Evolutionary conservation across 345 rosid genomes (phyloP).

Genomic region (Gossypium thurberi): DNA sequence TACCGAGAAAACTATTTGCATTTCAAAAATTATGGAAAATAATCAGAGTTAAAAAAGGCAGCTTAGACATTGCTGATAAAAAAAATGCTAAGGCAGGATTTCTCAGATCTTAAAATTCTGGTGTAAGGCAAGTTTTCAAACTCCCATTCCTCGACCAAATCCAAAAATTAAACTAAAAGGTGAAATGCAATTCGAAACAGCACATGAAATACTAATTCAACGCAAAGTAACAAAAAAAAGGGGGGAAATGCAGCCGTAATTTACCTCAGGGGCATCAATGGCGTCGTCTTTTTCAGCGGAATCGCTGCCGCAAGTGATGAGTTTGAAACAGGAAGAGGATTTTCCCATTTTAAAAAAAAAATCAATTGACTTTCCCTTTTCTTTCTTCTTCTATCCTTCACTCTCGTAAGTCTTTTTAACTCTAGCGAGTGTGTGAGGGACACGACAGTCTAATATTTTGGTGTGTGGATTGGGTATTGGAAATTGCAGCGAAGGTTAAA

Average conservation of each 20-base stretch:
- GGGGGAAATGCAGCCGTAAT: background rate
- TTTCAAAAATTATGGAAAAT: background rate
- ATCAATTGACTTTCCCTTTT: background rate
- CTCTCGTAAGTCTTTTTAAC: background rate
- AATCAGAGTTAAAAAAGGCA: background rate
- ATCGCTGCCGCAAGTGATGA: constrained; percentile 56
- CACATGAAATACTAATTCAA: background rate
- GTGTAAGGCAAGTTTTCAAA: background rate
- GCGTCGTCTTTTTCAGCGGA: constrained; percentile 38
- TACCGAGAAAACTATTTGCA: background rate
- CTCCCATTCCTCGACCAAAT: background rate
- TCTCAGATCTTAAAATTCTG: constrained; percentile 2
- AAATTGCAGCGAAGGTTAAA: constrained; percentile 27
- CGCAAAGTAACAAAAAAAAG: background rate
- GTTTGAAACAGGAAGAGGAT: constrained; percentile 55
- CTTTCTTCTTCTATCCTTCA: constrained; percentile 7
- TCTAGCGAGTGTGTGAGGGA: constrained; percentile 4
- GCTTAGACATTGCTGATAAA: background rate
- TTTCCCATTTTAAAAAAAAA: constrained; percentile 17
- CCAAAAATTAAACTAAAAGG: background rate
- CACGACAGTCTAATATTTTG: constrained; percentile 17
- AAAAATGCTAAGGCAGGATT: background rate
- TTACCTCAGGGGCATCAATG: constrained; percentile 40
- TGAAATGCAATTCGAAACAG: constrained; percentile 13
- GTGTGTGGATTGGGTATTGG: constrained; percentile 30